Base-by-base conservation (phyloP, 371 early-diverging fungal species). In the Mucor irregularis region DNA sequence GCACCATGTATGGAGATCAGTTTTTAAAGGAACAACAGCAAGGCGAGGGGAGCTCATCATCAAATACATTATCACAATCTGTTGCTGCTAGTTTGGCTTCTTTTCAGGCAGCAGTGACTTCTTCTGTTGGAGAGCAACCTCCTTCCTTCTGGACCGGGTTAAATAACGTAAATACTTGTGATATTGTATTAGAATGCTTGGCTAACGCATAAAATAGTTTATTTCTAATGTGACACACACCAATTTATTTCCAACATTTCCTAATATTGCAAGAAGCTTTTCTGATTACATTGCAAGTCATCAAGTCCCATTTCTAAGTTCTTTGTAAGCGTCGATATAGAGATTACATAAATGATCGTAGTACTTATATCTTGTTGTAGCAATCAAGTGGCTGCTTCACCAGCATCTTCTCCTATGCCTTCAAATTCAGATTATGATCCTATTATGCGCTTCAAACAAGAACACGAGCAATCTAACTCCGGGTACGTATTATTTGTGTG, bases 151-250 rank as follows among this genome's bases (percentile, higher is more conserved):
- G 76, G 76, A 66, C 73, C 3, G 76, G 76, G 5, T 60, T 76
- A 26, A 76, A 76, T 49, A 76, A 70, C 19, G 76, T 72, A 62
- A 58, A 60, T 56, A 13, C 11, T 13, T 21, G 16, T 2, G 6
- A 21, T n/a, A 13, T 2, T 35, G 25, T 38, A 4, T 17, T 25
- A 9, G 16, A 21, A 25, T 4, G 26, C 21, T 40, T 38, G 3
- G 9, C 38, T 30, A 31, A 55, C 19, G 24, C 14, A 34, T 29
- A 49, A 6, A 45, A 16, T 55, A 78, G 78, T 78, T 78, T 44
- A 61, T 78, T 39, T 67, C 78, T 14, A 78, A 78, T 62, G 78
- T 78, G 2, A 58, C 78, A 22, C 73, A 72, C 45, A 79, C 74
- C 47, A 76, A 73, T 37, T 62, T 79, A 40, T 74, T 74, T 24